Evolutionary conservation across 1,284 basidiomycete species (phyloP).

Genomic region (Blastosporella zonata): DNA sequence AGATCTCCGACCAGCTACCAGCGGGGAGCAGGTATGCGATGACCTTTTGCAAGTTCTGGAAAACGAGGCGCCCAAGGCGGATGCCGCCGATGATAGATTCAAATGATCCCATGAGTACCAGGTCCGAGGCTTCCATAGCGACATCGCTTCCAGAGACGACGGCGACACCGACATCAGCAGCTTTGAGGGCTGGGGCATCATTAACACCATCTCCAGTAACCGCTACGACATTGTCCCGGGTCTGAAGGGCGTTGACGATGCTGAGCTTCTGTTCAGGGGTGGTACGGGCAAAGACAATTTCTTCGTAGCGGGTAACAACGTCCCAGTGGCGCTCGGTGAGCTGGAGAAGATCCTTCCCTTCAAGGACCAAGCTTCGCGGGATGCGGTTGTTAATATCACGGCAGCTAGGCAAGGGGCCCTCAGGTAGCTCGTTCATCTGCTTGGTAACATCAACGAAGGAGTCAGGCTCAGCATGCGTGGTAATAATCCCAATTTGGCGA

Average conservation of each 20-base stretch:
- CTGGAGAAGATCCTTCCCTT: conserved; percentile 17
- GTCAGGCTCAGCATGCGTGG: conserved; percentile 39
- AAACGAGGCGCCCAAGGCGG: conserved; percentile 62
- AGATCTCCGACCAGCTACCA: conserved; percentile 29
- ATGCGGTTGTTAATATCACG: conserved; percentile 15
- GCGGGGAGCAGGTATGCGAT: conserved; percentile 47
- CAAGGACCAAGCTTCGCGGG: conserved; percentile 15
- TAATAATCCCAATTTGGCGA: conserved; percentile 53
- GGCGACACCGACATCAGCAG: conserved; percentile 54
- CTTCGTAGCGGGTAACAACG: conserved; percentile 43
- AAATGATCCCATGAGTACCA: conserved; percentile 45
- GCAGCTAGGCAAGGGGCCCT: conserved; percentile 14
- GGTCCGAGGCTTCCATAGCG: conserved; percentile 30
- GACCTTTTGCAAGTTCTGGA: conserved; percentile 65
- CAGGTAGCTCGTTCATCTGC: conserved; percentile 18
- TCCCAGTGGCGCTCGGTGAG: conserved; percentile 18
- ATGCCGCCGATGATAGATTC: conserved; percentile 48
- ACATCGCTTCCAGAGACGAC: conserved; percentile 53
- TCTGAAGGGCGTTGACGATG: conserved; percentile 63
- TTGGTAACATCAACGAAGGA: conserved; percentile 35
- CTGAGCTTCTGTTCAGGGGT: conserved; percentile 72
- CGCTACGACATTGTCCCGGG: conserved; percentile 48
- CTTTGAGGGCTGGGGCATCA: conserved; percentile 62
- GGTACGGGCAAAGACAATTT: conserved; percentile 73
- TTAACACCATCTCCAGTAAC: conserved; percentile 69